These are phyloP conservation scores for Rhynchospora breviuscula DNA, from an alignment of 176 grass and related monocot species.

Conservation along the genomic window DNA sequence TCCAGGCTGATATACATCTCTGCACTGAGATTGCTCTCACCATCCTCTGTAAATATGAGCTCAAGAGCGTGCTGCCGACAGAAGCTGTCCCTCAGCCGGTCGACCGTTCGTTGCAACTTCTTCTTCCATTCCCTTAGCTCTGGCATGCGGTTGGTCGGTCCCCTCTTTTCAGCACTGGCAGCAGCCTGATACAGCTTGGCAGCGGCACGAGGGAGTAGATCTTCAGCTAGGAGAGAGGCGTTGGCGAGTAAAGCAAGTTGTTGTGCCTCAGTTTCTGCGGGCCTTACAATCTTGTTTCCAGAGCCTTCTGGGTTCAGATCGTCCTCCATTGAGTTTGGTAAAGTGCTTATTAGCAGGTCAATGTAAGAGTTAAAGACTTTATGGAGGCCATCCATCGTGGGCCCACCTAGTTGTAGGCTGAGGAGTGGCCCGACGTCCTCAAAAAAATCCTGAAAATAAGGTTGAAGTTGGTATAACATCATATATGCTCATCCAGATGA, in stretches of 20 bases:
- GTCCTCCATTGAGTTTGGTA: constrained; percentile 68
- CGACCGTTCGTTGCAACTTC: constrained; percentile 74
- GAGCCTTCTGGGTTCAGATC: constrained; percentile 72
- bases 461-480: constrained; percentile 8
- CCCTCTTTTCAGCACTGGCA: constrained; percentile 35
- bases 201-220: constrained; percentile 82
- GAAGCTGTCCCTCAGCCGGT: constrained; percentile 76
- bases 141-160: constrained; percentile 58
- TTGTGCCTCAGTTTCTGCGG: constrained; percentile 78
- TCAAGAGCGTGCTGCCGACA: constrained; percentile 92
- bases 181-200: constrained; percentile 65
- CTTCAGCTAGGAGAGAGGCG: constrained; percentile 87
- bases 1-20: constrained; percentile 93
- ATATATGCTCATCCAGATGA: background rate
- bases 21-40: constrained; percentile 70
- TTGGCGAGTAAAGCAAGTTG: constrained; percentile 87
- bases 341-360: constrained; percentile 73
- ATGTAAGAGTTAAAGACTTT: constrained; percentile 83
- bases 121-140: constrained; percentile 95
- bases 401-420: constrained; percentile 79
- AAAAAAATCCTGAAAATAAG: constrained; percentile 79
- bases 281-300: constrained; percentile 82
- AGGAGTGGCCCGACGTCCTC: constrained; percentile 87
- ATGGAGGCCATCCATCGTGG: constrained; percentile 74
- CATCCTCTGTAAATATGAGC: constrained; percentile 95